phyloP scores from a whole-genome alignment of 768 basidiomycete species.

The Boletales sp. region DNA sequence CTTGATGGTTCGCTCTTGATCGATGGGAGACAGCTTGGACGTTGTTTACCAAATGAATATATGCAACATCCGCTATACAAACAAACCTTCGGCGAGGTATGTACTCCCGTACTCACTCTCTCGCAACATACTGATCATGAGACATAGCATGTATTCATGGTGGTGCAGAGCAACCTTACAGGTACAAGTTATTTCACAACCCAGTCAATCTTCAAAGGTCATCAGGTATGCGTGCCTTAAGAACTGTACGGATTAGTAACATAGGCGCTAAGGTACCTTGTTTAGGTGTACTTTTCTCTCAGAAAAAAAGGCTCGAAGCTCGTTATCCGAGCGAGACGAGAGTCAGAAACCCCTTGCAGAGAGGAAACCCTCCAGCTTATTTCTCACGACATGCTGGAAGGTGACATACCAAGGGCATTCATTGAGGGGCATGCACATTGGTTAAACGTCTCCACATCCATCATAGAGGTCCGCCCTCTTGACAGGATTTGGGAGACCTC shows the following conservation, averaged over 20 bases:
- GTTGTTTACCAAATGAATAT: constrained; percentile 2
- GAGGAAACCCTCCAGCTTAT: neutral
- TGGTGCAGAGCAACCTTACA: neutral
- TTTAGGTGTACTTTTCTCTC: constrained; percentile 13
- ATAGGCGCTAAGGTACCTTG: neutral
- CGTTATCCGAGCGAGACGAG: too few species aligned
- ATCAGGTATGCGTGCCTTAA: constrained; percentile 11
- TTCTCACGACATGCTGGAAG: neutral
- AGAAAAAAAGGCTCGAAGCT: neutral
- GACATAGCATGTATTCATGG: too few species aligned
- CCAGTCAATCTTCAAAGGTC: constrained; percentile 6
- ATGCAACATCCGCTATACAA: neutral
- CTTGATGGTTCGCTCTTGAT: constrained; percentile 7
- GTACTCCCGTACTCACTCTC: too few species aligned
- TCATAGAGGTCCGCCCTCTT: neutral
- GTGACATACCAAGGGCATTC: neutral
- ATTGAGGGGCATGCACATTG: neutral
- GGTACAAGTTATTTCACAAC: constrained; percentile 20
- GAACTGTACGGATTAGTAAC: too few species aligned
- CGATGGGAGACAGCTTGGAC: constrained; percentile 13
- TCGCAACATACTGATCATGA: too few species aligned
- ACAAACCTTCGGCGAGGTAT: neutral
- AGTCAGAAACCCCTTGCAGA: too few species aligned
- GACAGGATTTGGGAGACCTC: too few species aligned
- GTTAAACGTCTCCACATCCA: neutral